A percentile compares a stretch with the other conserved stretches of the same genome.
Conservation (phyloP, 2,329 filamentous ascomycete genomes). For the Iodosphaeria phyllophila region DNA sequence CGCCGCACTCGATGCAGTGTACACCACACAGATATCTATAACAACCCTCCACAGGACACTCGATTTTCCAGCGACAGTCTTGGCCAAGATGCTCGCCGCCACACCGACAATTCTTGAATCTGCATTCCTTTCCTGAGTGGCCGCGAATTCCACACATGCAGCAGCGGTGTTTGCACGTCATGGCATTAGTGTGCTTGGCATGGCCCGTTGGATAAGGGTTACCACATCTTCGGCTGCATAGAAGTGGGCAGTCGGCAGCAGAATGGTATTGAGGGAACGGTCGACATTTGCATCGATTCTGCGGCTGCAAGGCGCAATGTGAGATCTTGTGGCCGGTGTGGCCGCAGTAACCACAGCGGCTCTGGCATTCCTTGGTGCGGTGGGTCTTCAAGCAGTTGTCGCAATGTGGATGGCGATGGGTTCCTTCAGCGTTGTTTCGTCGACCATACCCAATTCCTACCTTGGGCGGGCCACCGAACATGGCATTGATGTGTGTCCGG, state of each 20-base stretch:
- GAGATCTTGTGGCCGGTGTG: slow-evolving; percentile 10
- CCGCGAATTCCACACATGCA: slow-evolving; percentile 22
- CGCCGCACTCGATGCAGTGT: slow-evolving; percentile 17
- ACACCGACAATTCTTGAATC: slow-evolving; percentile 16
- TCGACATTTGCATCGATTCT: slow-evolving; percentile 18
- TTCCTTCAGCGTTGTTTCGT: too few species aligned
- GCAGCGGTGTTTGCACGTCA: slow-evolving; percentile 17
- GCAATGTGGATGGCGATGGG: too few species aligned
- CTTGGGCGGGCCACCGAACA: slow-evolving; percentile 14
- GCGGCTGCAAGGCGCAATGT: slow-evolving; percentile 12
- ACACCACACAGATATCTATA: slow-evolving; percentile 15
- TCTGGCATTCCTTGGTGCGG: slow-evolving; percentile 8
- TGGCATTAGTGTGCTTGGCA: slow-evolving; percentile 16
- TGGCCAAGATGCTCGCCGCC: slow-evolving; percentile 17
- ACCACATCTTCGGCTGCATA: slow-evolving; percentile 17
- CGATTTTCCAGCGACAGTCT: slow-evolving; percentile 20
- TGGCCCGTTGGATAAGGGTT: slow-evolving; percentile 7
- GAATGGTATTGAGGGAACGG: slow-evolving; percentile 19
- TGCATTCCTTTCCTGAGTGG: slow-evolving; percentile 18
- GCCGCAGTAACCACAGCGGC: slow-evolving; percentile 17
- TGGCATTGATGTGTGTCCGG: slow-evolving; percentile 15
- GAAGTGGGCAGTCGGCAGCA: slow-evolving; percentile 12
- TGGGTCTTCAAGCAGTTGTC: too few species aligned
- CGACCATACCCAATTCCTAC: too few species aligned
- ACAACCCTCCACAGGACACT: slow-evolving; percentile 14